Percentiles rank a stretch among this genome's conserved stretches.
These are phyloP conservation scores for Grigorovia humatica DNA, from an alignment of 805 yeast species.

Conservation along the genomic window DNA sequence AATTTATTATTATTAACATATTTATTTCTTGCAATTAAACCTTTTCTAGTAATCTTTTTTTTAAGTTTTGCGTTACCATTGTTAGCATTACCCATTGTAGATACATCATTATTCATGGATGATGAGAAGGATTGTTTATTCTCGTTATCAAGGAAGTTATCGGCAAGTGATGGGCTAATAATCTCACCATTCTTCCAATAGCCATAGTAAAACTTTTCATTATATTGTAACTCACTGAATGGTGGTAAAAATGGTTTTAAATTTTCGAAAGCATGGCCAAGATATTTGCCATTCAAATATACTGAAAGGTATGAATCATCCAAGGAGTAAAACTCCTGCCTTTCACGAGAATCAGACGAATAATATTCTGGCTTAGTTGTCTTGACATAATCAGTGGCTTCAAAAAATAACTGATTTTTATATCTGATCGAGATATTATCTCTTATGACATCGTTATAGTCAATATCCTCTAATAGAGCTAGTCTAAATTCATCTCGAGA, in stretches of 20 bases:
- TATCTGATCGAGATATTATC: slow-evolving; percentile 85
- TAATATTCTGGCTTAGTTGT: slow-evolving; percentile 29
- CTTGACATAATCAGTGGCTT: slow-evolving; percentile 54
- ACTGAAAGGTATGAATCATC: slow-evolving; percentile 51
- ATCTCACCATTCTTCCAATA: slow-evolving; percentile 23
- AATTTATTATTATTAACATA: slow-evolving; percentile 67
- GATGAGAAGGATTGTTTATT: background rate
- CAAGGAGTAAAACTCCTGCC: slow-evolving; percentile 32
- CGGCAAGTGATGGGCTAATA: slow-evolving; percentile 7
- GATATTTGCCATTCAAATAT: slow-evolving; percentile 63
- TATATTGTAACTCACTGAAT: slow-evolving; percentile 42
- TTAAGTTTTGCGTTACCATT: slow-evolving; percentile 3
- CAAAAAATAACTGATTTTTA: slow-evolving; percentile 68
- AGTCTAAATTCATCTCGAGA: slow-evolving; percentile 21
- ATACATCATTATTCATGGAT: too few relatives aligned
- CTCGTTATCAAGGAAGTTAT: background rate
- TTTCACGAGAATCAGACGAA: slow-evolving; percentile 19
- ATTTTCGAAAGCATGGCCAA: slow-evolving; percentile 57
- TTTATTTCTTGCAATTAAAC: slow-evolving; percentile 24
- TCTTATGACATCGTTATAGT: slow-evolving; percentile 42
- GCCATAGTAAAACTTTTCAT: slow-evolving; percentile 28
- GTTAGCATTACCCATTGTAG: too few relatives aligned
- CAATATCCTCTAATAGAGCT: slow-evolving; percentile 22
- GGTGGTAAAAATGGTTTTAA: slow-evolving; percentile 76
- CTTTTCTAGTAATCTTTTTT: slow-evolving; percentile 25